A percentile compares a stretch with the other conserved stretches of the same genome.
Conservation (phyloP, 192 early-diverging fungal species). For the Phycomyces nitens region DNA sequence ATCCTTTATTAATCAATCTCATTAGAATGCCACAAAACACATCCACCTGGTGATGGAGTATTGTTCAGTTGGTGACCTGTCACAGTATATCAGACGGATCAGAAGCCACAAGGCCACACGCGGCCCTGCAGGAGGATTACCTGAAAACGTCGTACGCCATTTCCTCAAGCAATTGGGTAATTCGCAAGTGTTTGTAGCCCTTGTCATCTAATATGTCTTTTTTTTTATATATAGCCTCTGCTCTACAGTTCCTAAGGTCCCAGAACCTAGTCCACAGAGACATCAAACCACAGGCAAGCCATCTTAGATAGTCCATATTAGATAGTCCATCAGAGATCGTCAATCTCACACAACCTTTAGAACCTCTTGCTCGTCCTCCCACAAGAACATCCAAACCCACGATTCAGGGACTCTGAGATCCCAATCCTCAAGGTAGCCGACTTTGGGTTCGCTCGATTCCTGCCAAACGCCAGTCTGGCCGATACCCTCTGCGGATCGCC, state of each 20-base stretch:
- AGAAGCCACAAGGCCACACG: conserved; percentile 45
- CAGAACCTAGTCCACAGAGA: conserved; percentile 93
- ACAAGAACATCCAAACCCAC: conserved; percentile 28
- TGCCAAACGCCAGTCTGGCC: conserved; percentile 81
- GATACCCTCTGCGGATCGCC: conserved; percentile 97
- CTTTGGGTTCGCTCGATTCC: conserved; percentile 94
- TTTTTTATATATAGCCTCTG: conserved; percentile 54
- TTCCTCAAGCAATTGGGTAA: conserved; percentile 83
- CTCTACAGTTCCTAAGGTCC: conserved; percentile 83
- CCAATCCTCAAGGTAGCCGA: conserved; percentile 93
- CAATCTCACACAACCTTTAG: conserved; percentile 32
- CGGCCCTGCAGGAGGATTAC: conserved; percentile 72
- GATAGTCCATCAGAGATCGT: neutral
- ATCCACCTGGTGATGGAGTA: conserved; percentile 98
- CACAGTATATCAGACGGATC: conserved; percentile 77
- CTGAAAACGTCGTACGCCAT: conserved; percentile 75
- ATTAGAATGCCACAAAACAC: conserved; percentile 88
- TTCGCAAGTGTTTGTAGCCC: neutral
- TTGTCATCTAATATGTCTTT: conserved; percentile 14
- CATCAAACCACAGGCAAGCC: conserved; percentile 88
- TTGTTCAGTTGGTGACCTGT: conserved; percentile 92
- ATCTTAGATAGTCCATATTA: no score
- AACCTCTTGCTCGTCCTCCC: conserved; percentile 79
- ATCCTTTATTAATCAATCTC: no score
- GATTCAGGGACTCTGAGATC: conserved; percentile 47